These are phyloP conservation scores for Talaromyces sp. DNA, from an alignment of 2,329 filamentous ascomycete species.

Conservation along the genomic window DNA sequence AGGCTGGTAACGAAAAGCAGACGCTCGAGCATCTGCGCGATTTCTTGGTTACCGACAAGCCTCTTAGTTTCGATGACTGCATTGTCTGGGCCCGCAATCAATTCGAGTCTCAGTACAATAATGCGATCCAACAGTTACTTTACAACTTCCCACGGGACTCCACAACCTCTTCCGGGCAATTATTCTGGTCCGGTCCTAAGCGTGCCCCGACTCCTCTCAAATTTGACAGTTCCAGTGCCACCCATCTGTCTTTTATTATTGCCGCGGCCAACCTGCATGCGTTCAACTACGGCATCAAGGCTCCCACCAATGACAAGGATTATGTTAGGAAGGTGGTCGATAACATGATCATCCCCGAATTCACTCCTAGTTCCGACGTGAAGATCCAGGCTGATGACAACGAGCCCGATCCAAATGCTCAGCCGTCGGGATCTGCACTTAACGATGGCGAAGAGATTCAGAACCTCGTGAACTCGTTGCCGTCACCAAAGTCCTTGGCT, in stretches of 20 bases:
- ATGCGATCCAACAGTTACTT: constrained; percentile 89
- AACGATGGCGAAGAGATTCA: constrained; percentile 74
- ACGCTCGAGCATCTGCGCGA: constrained; percentile 86
- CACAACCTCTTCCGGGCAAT: constrained; percentile 77
- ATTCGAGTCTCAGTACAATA: constrained; percentile 96
- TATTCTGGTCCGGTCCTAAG: constrained; percentile 98
- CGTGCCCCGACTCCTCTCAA: constrained; percentile 87
- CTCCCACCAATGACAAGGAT: constrained; percentile 64
- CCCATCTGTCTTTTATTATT: constrained; percentile 82
- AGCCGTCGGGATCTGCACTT: constrained; percentile 46
- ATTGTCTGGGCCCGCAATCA: constrained; percentile 90
- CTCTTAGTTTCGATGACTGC: constrained; percentile 89
- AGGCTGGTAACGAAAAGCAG: constrained; percentile 90
- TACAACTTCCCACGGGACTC: constrained; percentile 98
- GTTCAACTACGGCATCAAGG: constrained; percentile 96
- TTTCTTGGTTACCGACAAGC: constrained; percentile 86
- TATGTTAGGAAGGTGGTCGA: constrained; percentile 78
- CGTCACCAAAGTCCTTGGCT: constrained; percentile 71
- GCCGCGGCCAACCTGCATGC: constrained; percentile 88
- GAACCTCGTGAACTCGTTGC: constrained; percentile 66
- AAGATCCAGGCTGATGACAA: constrained; percentile 97
- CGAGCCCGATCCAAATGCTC: constrained; percentile 85
- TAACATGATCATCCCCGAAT: constrained; percentile 93
- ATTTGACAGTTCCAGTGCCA: constrained; percentile 78
- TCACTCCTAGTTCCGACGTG: constrained; percentile 80